phyloP scores from a whole-genome alignment of 805 yeast species.

The Schwanniomyces occidentalis region DNA sequence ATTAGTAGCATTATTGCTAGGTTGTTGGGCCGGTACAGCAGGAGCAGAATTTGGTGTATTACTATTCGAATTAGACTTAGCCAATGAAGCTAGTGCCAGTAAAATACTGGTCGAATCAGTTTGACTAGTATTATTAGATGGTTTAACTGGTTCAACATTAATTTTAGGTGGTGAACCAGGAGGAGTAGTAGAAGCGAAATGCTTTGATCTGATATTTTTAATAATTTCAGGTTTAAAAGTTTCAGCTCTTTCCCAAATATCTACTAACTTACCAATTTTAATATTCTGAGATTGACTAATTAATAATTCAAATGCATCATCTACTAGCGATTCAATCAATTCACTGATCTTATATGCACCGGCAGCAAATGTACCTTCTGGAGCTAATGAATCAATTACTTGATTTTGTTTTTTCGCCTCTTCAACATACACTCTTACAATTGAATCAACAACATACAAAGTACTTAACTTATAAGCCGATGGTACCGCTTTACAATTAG shows the following conservation, averaged over 20 bases:
- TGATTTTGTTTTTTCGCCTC: conserved; percentile 61
- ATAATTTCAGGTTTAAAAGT: conserved; percentile 67
- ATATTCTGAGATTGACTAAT: conserved; percentile 55
- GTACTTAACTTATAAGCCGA: conserved; percentile 86
- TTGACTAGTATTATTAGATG: conserved; percentile 19
- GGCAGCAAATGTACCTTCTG: conserved; percentile 72
- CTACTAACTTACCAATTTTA: conserved; percentile 80
- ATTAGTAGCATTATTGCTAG: conserved; percentile 33
- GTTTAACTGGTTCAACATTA: conserved; percentile 23
- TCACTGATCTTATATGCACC: conserved; percentile 67
- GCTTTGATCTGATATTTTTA: conserved; percentile 54
- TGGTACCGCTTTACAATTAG: conserved; percentile 71
- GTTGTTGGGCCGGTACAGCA: conserved; percentile 23
- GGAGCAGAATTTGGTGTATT: conserved; percentile 28
- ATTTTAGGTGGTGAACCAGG: conserved; percentile 57
- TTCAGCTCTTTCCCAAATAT: conserved; percentile 87
- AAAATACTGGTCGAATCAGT: conserved; percentile 62
- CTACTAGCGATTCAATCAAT: conserved; percentile 61
- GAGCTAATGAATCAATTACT: conserved; percentile 48
- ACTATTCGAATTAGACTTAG: conserved; percentile 40
- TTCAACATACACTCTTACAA: conserved; percentile 82
- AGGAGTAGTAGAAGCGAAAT: conserved; percentile 68
- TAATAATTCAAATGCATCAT: conserved; percentile 59
- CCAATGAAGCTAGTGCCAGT: conserved; percentile 68
- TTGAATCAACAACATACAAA: conserved; percentile 87